Conservation (phyloP, 192 early-diverging fungal species). For the Gigaspora rosea region DNA sequence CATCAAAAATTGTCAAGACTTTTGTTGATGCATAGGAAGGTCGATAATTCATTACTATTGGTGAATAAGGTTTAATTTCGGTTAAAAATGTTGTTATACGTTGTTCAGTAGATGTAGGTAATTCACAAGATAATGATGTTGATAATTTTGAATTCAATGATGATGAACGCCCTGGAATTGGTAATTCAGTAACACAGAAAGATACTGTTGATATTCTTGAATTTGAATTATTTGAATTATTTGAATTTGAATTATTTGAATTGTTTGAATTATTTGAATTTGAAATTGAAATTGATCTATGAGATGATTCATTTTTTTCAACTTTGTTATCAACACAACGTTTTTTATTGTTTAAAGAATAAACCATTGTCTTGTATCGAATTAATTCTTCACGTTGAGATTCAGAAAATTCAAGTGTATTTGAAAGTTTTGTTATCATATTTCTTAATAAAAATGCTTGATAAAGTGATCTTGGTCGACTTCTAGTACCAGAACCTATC, state of each 20-base stretch:
- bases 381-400: not conserved
- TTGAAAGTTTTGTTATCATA: not conserved
- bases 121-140: not conserved
- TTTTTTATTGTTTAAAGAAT: not conserved
- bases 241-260: not conserved
- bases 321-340: no score
- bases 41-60: conserved; percentile 8
- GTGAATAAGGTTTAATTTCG: not conserved
- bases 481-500: not conserved
- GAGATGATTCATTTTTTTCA: no score
- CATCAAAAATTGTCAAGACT: conserved; percentile 14
- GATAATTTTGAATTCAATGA: not conserved
- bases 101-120: not conserved
- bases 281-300: not conserved
- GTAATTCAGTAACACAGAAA: not conserved
- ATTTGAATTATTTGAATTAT: no score
- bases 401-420: not conserved
- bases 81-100: not conserved
- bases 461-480: not conserved
- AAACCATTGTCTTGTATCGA: not conserved
- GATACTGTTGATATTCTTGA: not conserved
- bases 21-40: conserved; percentile 12
- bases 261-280: no score
- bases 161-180: no score
- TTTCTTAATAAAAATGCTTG: not conserved